Evolutionary conservation across 805 yeast genomes (phyloP), one percentile per base, ranked within the genome.

Genomic region (Candida bentonensis): DNA sequence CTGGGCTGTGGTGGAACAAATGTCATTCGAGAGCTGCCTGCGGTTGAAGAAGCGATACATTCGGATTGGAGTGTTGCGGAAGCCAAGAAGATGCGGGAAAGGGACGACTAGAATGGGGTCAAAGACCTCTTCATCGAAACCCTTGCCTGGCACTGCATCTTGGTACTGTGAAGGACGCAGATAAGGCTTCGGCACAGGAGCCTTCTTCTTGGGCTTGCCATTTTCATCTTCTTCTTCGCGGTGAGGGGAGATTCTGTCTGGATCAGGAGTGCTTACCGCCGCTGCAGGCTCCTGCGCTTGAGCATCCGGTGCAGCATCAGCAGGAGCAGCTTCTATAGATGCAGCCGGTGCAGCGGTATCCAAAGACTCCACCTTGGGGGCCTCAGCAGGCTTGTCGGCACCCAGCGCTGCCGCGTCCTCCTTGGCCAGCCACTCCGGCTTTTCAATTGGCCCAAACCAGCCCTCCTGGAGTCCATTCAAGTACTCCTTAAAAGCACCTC

Each of bases 401-500:
- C n/a, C n/a, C n/a, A n/a, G n/a, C n/a, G n/a, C n/a, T 3, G 42
- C 47, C 9, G 21, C 42, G 21, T 46, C 45, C 11, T 44, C 52
- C 3, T 23, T 41, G 11, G 48, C 21, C 21, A 49, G 51, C 49
- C 49, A 49, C 7, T 51, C 54, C 3, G 81, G 76, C 45, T 66
- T 61, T 15, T 74, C 86, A 47, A 89, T 65, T 1, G 97, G 97
- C 0, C 98, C 98, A 40, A 92, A 63, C 58, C 92, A 70, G 3
- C 98, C 98, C 65, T 92, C 98, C 53, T 92, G 96, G 9, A 92
- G 59, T 7, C 99, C 99, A 39, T 73, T 71, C 44, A 92, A 59
- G 58, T 86, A 92, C 67, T 92, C 99, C 60, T 89, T 89, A 60
- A 75, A 92, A 0, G 96, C 89, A 46, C 98, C 98, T 59, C 99